These are phyloP conservation scores for Kluyveromyces marxianus DNA, from an alignment of 1,139 yeast genomes.

Conservation along the genomic window DNA sequence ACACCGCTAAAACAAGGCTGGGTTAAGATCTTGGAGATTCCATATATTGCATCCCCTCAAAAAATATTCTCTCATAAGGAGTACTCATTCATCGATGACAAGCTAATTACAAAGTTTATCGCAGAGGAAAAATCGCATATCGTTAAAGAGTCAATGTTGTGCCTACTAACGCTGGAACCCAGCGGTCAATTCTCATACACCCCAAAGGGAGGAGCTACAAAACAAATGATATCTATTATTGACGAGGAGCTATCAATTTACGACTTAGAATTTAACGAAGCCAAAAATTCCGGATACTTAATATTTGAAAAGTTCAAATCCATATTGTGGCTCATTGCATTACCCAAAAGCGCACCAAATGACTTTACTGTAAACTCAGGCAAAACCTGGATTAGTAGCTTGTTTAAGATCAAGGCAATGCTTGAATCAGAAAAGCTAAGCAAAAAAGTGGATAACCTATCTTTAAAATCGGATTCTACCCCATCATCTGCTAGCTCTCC, in stretches of 20 bases:
- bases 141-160: constrained; percentile 34
- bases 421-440: constrained; percentile 22
- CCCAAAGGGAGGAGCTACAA: constrained; percentile 26
- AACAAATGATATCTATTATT: constrained; percentile 26
- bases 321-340: constrained; percentile 53
- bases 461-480: background rate
- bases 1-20: constrained; percentile 23
- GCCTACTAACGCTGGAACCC: constrained; percentile 32
- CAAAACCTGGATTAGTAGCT: constrained; percentile 42
- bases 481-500: background rate
- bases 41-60: constrained; percentile 11
- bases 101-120: constrained; percentile 21
- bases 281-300: constrained; percentile 49
- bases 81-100: constrained; percentile 23
- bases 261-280: constrained; percentile 64
- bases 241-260: constrained; percentile 66
- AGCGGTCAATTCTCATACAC: constrained; percentile 35
- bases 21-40: constrained; percentile 22
- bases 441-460: constrained; percentile 7
- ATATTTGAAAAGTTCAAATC: constrained; percentile 55
- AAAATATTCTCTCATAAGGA: constrained; percentile 20
- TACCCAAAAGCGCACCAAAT: constrained; percentile 20
- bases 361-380: constrained; percentile 25
- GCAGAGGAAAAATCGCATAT: constrained; percentile 34
- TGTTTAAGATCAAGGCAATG: constrained; percentile 41